phyloP scores from a whole-genome alignment of 2,329 filamentous ascomycete species.

The Colletotrichum spinosum region DNA sequence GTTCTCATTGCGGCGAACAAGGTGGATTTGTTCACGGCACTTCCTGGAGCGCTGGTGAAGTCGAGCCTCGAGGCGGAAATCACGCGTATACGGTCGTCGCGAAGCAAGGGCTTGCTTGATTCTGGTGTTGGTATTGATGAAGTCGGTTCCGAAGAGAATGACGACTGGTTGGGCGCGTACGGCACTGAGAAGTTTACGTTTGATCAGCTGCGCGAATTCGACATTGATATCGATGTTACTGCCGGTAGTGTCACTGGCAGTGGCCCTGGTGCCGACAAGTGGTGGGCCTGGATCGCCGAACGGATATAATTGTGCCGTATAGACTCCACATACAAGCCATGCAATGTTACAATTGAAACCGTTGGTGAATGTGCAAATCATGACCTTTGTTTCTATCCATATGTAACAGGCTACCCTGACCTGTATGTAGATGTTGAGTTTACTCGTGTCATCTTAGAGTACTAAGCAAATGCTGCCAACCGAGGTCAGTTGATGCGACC shows the following conservation, averaged over 20 bases:
- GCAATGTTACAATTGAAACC: background rate
- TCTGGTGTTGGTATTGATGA: constrained; percentile 79
- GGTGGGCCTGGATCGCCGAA: constrained; percentile 92
- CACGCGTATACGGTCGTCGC: constrained; percentile 78
- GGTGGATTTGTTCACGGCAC: constrained; percentile 91
- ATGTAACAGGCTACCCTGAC: constrained; percentile 23
- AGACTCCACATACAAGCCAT: constrained; percentile 30
- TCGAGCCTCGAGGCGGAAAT: constrained; percentile 84
- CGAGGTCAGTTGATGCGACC: constrained; percentile 38
- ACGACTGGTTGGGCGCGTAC: constrained; percentile 86
- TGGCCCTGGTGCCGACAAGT: constrained; percentile 79
- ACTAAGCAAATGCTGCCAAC: constrained; percentile 28
- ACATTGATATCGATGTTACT: constrained; percentile 80
- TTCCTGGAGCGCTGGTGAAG: constrained; percentile 82
- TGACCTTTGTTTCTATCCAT: constrained; percentile 18
- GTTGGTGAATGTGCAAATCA: constrained; percentile 8
- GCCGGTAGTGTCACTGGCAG: constrained; percentile 78
- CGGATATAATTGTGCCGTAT: constrained; percentile 48
- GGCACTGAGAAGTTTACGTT: constrained; percentile 84
- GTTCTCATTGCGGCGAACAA: constrained; percentile 94
- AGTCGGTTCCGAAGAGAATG: constrained; percentile 74
- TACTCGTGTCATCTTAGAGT: constrained; percentile 41
- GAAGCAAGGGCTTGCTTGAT: constrained; percentile 84
- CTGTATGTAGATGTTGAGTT: constrained; percentile 56
- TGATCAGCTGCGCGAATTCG: constrained; percentile 83